Conservation (phyloP, 805 yeast species). For the Wickerhamiella qilinensis region DNA sequence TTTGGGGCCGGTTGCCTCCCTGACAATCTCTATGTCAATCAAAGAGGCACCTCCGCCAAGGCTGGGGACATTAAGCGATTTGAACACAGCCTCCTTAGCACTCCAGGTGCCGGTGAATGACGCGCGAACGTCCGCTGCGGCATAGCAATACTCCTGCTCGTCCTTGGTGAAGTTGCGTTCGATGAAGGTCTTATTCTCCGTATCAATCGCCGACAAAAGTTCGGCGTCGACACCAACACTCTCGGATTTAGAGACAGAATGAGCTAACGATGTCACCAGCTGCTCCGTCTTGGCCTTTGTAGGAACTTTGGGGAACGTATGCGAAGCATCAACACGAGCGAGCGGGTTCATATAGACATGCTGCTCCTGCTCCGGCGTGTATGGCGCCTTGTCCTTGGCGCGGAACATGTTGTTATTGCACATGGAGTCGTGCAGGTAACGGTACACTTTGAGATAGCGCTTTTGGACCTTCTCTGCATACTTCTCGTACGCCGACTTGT, state of each 20-base stretch:
- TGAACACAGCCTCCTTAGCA: slow-evolving; percentile 98
- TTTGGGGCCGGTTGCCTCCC: slow-evolving; percentile 65
- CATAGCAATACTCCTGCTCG: slow-evolving; percentile 65
- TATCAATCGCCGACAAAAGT: slow-evolving; percentile 61
- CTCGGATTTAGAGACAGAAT: slow-evolving; percentile 30
- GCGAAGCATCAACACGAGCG: slow-evolving; percentile 46
- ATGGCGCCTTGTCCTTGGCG: slow-evolving; percentile 89
- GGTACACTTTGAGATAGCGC: slow-evolving; percentile 80
- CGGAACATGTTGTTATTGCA: slow-evolving; percentile 80
- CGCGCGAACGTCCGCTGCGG: slow-evolving; percentile 65
- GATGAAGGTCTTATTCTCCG: slow-evolving; percentile 78
- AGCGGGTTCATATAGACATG: slow-evolving; percentile 91
- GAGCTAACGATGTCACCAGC: slow-evolving; percentile 15
- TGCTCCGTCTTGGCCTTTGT: slow-evolving; percentile 23
- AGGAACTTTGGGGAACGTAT: slow-evolving; percentile 16
- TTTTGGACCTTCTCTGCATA: slow-evolving; percentile 56
- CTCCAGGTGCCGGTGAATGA: slow-evolving; percentile 98
- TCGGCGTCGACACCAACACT: slow-evolving; percentile 97
- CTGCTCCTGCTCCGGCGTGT: slow-evolving; percentile 73
- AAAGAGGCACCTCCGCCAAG: slow-evolving; percentile 93
- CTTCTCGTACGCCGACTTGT: slow-evolving; percentile 49
- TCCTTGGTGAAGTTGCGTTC: slow-evolving; percentile 77
- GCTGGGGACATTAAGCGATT: slow-evolving; percentile 75
- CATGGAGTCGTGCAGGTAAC: slow-evolving; percentile 92
- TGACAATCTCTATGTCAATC: slow-evolving; percentile 74